Percentiles rank a stretch among this genome's conserved stretches.
These are phyloP conservation scores for Cladosporium sp. DNA, from an alignment of 2,329 filamentous ascomycete species.

Conservation along the genomic window DNA sequence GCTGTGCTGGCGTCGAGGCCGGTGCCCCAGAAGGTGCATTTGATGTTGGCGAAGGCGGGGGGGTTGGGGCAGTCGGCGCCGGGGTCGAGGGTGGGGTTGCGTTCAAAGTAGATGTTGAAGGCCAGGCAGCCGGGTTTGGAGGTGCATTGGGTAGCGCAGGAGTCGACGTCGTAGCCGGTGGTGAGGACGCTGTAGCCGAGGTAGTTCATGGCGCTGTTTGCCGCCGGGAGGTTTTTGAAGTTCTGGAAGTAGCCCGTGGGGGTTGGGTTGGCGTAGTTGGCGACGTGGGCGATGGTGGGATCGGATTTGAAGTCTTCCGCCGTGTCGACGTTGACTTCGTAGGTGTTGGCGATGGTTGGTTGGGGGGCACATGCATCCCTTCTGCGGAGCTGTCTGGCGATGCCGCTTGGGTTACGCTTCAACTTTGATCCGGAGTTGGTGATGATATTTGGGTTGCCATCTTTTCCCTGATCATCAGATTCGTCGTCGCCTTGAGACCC, in stretches of 20 bases:
- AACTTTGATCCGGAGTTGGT: slow-evolving; percentile 1
- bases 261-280: slow-evolving; percentile 7
- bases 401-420: background rate
- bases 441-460: background rate
- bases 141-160: slow-evolving; percentile 20
- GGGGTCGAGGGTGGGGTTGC: slow-evolving; percentile 32
- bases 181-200: slow-evolving; percentile 17
- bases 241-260: slow-evolving; percentile 16
- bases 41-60: slow-evolving; percentile 30
- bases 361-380: slow-evolving; percentile 1
- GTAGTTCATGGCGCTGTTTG: slow-evolving; percentile 17
- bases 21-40: slow-evolving; percentile 35
- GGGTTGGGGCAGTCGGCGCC: slow-evolving; percentile 33
- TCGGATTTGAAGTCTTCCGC: slow-evolving; percentile 13
- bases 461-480: background rate
- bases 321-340: slow-evolving; percentile 1
- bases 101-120: slow-evolving; percentile 28
- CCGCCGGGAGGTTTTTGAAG: slow-evolving; percentile 17
- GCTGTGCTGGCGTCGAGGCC: slow-evolving; percentile 26
- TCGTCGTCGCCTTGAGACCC: background rate
- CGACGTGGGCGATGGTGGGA: slow-evolving; percentile 10
- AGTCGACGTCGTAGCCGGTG: slow-evolving; percentile 19
- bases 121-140: slow-evolving; percentile 18
- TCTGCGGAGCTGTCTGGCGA: background rate
- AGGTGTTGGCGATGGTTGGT: slow-evolving; percentile 1